Evolutionary conservation across 1,284 basidiomycete species (phyloP), one percentile per base, ranked within the genome.

Genomic region (Peniophora sp.): DNA sequence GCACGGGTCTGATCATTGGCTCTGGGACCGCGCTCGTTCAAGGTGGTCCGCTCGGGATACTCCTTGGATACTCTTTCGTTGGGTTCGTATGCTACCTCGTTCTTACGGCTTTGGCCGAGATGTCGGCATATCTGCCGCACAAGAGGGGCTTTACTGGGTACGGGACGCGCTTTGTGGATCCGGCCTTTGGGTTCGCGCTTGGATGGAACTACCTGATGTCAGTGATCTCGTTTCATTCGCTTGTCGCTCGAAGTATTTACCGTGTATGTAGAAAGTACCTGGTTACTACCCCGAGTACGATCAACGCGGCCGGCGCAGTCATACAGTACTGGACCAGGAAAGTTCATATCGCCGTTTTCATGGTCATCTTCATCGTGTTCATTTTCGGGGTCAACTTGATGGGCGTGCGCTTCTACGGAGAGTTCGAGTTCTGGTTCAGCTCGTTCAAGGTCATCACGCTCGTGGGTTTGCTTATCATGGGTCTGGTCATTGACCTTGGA

Each of bases 1-100:
- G 81, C 6, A 89, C 86, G 20, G 88, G 88, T 62, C 70, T 91
- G 17, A 84, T 91, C 56, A 88, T 91, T 57, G 87, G 86, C 45
- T 77, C 76, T 35, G 78, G 78, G 2, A 77, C 78, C 47, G 79
- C 77, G 5, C 65, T 81, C 18, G 68, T 70, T 45, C 67, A 71
- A 48, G 79, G 78, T 48, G 79, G 79, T 3, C 79, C 79, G 3
- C 67, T 76, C 10, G 75, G 75, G 47, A 60, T 79, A 12, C 64
- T 78, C 47, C 62, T 81, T 14, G 74, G 76, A 8, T 79, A 80
- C 57, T 58, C 68, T 10, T 78, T 75, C 56, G 73, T 83, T 43
- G 80, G 80, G 6, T 64, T 75, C 49, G 68, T 82, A 3, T 80
- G 78, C 58, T 81, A 77, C 57, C 63, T 80, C 48, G 77, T 70